Conservation (phyloP, 2,329 filamentous ascomycete species). For the Cordyceps cateniannulata region DNA sequence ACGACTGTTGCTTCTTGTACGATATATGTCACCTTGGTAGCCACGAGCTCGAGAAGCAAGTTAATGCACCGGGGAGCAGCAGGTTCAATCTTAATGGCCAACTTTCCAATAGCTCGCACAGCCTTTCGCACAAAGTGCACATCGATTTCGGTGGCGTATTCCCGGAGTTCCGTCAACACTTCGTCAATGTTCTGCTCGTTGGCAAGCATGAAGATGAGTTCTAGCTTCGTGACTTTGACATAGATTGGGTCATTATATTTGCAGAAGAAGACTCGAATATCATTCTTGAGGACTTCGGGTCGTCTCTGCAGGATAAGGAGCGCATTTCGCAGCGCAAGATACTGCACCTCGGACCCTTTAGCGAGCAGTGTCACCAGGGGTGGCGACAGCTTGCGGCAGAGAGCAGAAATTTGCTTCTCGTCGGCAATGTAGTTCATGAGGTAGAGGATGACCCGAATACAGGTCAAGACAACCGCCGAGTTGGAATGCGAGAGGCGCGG, state of each 20-base stretch:
- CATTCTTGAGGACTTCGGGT: constrained; percentile 89
- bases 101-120: constrained; percentile 92
- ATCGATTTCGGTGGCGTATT: constrained; percentile 97
- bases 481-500: constrained; percentile 97
- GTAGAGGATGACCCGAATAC: constrained; percentile 92
- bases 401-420: constrained; percentile 75
- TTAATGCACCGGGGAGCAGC: constrained; percentile 88
- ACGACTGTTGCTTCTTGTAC: constrained; percentile 98
- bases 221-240: constrained; percentile 97
- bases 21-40: constrained; percentile 98
- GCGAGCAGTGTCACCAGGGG: constrained; percentile 90
- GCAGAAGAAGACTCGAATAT: constrained; percentile 98
- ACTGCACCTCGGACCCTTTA: constrained; percentile 97
- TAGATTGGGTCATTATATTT: constrained; percentile 99
- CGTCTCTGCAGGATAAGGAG: constrained; percentile 87
- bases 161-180: constrained; percentile 85
- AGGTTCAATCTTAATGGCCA: constrained; percentile 98
- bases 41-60: constrained; percentile 83
- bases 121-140: constrained; percentile 98
- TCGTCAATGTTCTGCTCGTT: constrained; percentile 93
- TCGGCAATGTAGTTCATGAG: constrained; percentile 98
- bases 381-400: constrained; percentile 90
- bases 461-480: constrained; percentile 91
- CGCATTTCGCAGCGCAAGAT: constrained; percentile 87
- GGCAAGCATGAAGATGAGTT: constrained; percentile 98